Conservation (phyloP, 2,329 filamentous ascomycete species). For the Sporothrix dimorphospora region DNA sequence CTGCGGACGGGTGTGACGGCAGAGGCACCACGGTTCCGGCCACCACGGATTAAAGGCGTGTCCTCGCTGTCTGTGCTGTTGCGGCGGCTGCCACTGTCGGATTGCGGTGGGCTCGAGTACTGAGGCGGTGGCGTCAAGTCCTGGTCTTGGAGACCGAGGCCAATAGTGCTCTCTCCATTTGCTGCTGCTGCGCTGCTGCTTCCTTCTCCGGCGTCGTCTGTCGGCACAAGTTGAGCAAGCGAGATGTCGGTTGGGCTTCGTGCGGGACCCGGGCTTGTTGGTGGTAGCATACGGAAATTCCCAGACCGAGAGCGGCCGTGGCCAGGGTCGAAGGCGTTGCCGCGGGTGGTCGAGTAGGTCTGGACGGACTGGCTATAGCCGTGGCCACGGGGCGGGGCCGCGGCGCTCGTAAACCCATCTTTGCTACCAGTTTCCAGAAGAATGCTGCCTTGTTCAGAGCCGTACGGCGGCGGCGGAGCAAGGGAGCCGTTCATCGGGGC, state of each 20-base stretch:
- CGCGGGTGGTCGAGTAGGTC: conserved; percentile 45
- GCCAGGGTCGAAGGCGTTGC: conserved; percentile 54
- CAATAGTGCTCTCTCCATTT: conserved; percentile 38
- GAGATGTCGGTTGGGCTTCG: conserved; percentile 96
- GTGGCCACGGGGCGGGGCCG: conserved; percentile 46
- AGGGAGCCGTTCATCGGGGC: conserved; percentile 94
- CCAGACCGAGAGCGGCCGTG: conserved; percentile 77
- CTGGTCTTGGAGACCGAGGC: conserved; percentile 57
- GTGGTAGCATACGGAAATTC: conserved; percentile 73
- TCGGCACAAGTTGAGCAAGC: conserved; percentile 77
- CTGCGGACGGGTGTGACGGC: conserved; percentile 44
- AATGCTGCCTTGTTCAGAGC: conserved; percentile 95
- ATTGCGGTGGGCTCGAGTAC: conserved; percentile 68
- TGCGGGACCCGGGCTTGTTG: conserved; percentile 84
- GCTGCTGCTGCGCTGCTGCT: conserved; percentile 48
- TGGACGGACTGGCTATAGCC: conserved; percentile 52
- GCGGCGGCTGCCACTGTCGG: conserved; percentile 58
- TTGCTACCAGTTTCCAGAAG: conserved; percentile 82
- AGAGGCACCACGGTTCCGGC: conserved; percentile 56
- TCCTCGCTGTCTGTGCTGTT: conserved; percentile 62
- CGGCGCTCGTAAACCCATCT: conserved; percentile 51
- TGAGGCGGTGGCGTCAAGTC: conserved; percentile 71
- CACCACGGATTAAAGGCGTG: conserved; percentile 54
- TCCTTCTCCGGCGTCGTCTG: conserved; percentile 72
- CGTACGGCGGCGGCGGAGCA: conserved; percentile 93